Percentiles rank a stretch among this genome's conserved stretches.
Conservation (phyloP, 2,329 filamentous ascomycete species). For the Didymella pomorum region DNA sequence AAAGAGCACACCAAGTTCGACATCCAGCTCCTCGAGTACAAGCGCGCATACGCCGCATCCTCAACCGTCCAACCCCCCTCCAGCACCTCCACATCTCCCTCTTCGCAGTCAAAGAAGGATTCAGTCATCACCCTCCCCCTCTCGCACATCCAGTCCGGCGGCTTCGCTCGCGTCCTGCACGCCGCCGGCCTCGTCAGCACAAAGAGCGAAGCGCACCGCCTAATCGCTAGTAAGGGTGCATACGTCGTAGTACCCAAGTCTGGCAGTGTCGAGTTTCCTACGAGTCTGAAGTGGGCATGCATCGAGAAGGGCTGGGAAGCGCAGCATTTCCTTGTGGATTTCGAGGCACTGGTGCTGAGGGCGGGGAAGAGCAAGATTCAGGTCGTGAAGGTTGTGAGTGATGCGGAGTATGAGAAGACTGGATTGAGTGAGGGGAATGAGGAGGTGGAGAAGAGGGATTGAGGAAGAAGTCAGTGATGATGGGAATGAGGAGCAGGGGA, state of each 20-base stretch:
- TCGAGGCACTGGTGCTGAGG: conserved; percentile 62
- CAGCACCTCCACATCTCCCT: conserved; percentile 16
- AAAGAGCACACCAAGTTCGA: conserved; percentile 25
- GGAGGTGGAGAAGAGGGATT: conserved; percentile 3
- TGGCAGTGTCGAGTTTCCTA: conserved; percentile 51
- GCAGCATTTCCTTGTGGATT: conserved; percentile 66
- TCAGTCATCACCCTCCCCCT: conserved; percentile 67
- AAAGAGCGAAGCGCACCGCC: conserved; percentile 65
- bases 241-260: conserved; percentile 62
- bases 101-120: conserved; percentile 50
- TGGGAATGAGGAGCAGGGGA: neutral
- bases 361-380: conserved; percentile 69
- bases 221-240: conserved; percentile 64
- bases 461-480: conserved; percentile 10
- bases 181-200: conserved; percentile 67
- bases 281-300: conserved; percentile 66
- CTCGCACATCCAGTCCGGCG: conserved; percentile 62
- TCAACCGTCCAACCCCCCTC: conserved; percentile 24
- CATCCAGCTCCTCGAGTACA: conserved; percentile 32
- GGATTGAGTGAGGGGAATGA: conserved; percentile 20
- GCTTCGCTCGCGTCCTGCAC: conserved; percentile 66
- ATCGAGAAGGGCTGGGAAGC: conserved; percentile 68
- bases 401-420: conserved; percentile 60
- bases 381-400: conserved; percentile 63
- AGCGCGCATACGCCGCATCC: conserved; percentile 35